phyloP scores from a whole-genome alignment of 768 basidiomycete species.

The Tricholoma sp. region DNA sequence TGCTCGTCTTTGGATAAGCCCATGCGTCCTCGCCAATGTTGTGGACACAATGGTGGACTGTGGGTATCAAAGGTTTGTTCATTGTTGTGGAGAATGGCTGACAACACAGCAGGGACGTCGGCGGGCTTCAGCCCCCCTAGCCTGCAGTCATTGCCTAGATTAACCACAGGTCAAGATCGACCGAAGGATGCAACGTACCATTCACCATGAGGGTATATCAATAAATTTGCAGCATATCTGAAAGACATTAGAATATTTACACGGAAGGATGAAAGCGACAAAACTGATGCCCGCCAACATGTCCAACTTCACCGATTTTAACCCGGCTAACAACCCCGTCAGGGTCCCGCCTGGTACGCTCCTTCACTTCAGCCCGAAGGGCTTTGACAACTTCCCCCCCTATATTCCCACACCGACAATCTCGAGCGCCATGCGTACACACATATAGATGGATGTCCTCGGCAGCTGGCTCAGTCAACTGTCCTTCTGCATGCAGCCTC shows the following conservation, averaged over 20 bases:
- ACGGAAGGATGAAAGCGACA: constrained; percentile 1
- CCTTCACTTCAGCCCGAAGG: constrained; percentile 47
- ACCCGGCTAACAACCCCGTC: constrained; percentile 22
- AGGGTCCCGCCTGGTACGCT: constrained; percentile 25
- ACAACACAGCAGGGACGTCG: constrained; percentile 52
- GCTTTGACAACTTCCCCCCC: constrained; percentile 55
- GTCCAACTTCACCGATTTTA: constrained; percentile 62
- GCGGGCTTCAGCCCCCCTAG: constrained; percentile 54
- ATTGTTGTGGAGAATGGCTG: constrained; percentile 32
- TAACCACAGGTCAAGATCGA: background rate
- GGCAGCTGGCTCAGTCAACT: constrained; percentile 6
- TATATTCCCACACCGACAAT: constrained; percentile 72
- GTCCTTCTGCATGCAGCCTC: constrained; percentile 20
- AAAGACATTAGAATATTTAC: background rate
- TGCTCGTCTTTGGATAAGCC: constrained; percentile 60
- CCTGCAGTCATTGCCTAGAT: constrained; percentile 32
- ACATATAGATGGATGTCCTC: constrained; percentile 51
- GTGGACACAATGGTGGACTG: constrained; percentile 34
- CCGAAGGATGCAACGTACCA: constrained; percentile 39
- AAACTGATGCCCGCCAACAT: constrained; percentile 80
- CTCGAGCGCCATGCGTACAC: constrained; percentile 74
- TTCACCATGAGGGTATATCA: constrained; percentile 69
- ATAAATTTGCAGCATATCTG: constrained; percentile 65
- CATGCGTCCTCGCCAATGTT: constrained; percentile 71
- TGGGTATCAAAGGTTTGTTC: constrained; percentile 19